Evolutionary conservation across 495 filamentous ascomycete species (phyloP), one percentile per base, ranked within the genome.

Genomic region (Aeminium ludgeri): DNA sequence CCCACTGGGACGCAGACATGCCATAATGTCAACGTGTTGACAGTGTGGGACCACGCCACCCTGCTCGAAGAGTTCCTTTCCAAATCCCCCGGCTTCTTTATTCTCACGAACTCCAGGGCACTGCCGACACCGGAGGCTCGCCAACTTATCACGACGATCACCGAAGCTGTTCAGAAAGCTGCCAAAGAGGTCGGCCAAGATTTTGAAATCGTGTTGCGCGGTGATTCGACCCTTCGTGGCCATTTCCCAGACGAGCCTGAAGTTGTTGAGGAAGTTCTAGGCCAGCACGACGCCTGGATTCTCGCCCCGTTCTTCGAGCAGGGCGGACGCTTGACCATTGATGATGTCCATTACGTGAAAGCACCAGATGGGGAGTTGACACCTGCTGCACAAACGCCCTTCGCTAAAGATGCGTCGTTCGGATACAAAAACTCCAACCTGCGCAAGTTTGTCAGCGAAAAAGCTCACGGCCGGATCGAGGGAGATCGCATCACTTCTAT

Each of bases 1-100:
- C 68, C 68, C 35, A 73, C 68, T 8, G 68, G 68, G 12, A 73
- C 69, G 0, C 68, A 72, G 50, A 72, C 69, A 37, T 71, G 68
- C 51, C 68, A 73, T 35, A 60, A 68, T 38, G 68, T 73, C 47
- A 55, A 56, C 42, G 67, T 73, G n/a, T 57, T 73, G 29, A 66
- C 68, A n/a, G 62, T 65, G 11, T 72, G 66, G 65, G 64, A 67
- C 36, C 46, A 59, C 16, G 44, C 48, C 13, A 67, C 64, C 0
- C 54, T 72, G 3, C 45, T 34, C 13, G 34, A 50, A 16, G 67
- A 70, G 44, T 62, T 72, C 43, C 49, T 50, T 10, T 51, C 49
- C 17, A 18, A 45, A 28, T 16, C 5, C 6, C 3, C 10, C 1
- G 67, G 69, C 30, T 72, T 71, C 55, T 72, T 72, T 58, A 70